A percentile compares a stretch with the other conserved stretches of the same genome.
Evolutionary conservation across 1,139 yeast genomes (phyloP).

Genomic region (Debaryomyces udenii): DNA sequence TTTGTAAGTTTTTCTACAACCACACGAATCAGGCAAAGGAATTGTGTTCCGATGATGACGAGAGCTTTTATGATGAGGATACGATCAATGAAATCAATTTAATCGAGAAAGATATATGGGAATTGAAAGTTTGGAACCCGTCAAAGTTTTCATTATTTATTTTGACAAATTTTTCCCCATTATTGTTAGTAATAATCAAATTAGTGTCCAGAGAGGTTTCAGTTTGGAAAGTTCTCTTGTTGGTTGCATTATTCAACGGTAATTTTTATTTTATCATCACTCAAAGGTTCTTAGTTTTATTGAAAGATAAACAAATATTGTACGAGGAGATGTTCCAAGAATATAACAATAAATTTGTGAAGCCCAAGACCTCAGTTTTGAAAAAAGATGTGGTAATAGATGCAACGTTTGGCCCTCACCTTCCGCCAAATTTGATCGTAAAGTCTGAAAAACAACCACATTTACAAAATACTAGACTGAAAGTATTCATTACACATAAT

Average conservation of each 20-base stretch:
- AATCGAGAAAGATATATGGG: constrained; percentile 46
- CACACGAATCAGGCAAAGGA: constrained; percentile 9
- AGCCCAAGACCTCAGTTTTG: constrained; percentile 56
- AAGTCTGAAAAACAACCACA: constrained; percentile 34
- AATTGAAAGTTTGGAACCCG: constrained; percentile 62
- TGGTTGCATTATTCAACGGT: constrained; percentile 41
- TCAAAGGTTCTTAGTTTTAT: constrained; percentile 45
- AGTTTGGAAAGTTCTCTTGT: constrained; percentile 38
- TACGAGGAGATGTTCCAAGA: constrained; percentile 66
- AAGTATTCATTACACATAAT: constrained; percentile 51
- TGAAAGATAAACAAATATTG: constrained; percentile 62
- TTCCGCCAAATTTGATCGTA: constrained; percentile 29
- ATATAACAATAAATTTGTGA: constrained; percentile 65
- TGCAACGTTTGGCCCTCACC: constrained; percentile 49
- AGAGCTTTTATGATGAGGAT: constrained; percentile 18
- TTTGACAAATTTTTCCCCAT: constrained; percentile 61
- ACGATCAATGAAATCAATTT: constrained; percentile 22
- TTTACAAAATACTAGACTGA: constrained; percentile 37
- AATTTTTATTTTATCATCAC: constrained; percentile 43
- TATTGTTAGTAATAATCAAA: constrained; percentile 43
- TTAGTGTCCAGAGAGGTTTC: constrained; percentile 36
- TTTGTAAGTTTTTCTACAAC: constrained; percentile 13
- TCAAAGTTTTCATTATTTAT: constrained; percentile 51
- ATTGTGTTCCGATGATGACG: constrained; percentile 12
- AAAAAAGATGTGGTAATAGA: constrained; percentile 69